These are phyloP conservation scores for Ceratonia siliqua DNA, from an alignment of 306 rosid genomes.

Conservation along the genomic window DNA sequence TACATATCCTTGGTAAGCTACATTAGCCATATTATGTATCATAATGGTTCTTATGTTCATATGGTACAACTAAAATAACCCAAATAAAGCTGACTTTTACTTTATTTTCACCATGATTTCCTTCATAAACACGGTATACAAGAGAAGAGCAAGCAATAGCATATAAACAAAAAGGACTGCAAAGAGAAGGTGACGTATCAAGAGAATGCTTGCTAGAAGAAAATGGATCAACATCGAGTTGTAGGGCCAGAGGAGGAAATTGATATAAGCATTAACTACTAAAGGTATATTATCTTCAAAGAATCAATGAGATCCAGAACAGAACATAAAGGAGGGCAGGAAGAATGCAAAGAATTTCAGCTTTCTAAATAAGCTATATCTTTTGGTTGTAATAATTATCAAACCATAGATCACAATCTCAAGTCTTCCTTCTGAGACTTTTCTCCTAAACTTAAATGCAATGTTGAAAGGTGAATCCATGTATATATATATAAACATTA, in stretches of 20 bases:
- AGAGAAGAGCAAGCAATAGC: background rate
- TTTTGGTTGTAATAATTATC: constrained; percentile 3
- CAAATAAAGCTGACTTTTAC: constrained; percentile 17
- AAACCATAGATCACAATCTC: constrained; percentile 8
- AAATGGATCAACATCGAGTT: background rate
- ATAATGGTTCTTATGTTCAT: constrained; percentile 29
- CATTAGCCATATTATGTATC: constrained; percentile 24
- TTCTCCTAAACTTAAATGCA: background rate
- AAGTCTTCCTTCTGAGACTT: constrained; percentile 7
- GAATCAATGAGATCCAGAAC: background rate
- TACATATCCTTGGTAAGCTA: constrained; percentile 44
- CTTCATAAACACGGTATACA: background rate
- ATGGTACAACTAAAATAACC: background rate
- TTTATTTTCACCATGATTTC: constrained; percentile 18
- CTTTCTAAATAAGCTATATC: constrained; percentile 12
- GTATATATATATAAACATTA: background rate
- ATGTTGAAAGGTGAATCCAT: constrained; percentile 9
- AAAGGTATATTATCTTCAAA: background rate
- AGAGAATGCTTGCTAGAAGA: background rate
- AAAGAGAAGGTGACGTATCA: background rate
- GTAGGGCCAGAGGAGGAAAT: background rate
- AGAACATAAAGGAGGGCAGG: background rate
- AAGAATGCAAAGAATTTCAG: constrained; percentile 16
- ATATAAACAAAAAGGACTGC: background rate
- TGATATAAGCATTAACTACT: background rate